A percentile compares a stretch with the other conserved stretches of the same genome.
phyloP scores from a whole-genome alignment of 1,284 basidiomycete genomes.

The Agroathelia rolfsii region DNA sequence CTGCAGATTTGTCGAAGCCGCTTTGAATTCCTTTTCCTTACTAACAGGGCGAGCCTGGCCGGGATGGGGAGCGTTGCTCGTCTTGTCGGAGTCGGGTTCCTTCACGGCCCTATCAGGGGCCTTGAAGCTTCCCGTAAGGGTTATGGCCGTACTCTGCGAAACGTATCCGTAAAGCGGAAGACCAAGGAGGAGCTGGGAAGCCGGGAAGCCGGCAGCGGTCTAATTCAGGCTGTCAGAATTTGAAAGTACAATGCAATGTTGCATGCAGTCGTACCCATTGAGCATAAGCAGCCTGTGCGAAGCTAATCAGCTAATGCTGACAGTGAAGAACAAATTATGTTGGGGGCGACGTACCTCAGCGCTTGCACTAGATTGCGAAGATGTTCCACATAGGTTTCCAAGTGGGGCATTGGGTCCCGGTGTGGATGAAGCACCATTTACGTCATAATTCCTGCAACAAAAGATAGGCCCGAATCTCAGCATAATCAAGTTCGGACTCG shows the following conservation, averaged over 20 bases:
- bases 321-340: too few species aligned
- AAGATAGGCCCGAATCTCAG: too few species aligned
- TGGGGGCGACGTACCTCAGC: too few species aligned
- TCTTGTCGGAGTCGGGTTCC: constrained; percentile 2
- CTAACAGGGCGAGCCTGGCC: not conserved
- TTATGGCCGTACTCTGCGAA: constrained; percentile 32
- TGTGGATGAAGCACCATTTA: constrained; percentile 51
- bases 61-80: constrained; percentile 1
- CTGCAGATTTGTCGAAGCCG: constrained; percentile 24
- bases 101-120: not conserved
- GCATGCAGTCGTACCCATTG: too few species aligned
- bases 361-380: constrained; percentile 56
- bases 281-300: constrained; percentile 49
- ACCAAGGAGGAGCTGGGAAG: constrained; percentile 62
- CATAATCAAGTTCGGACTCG: not conserved
- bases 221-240: constrained; percentile 58
- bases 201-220: constrained; percentile 64
- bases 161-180: constrained; percentile 65
- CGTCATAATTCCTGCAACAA: constrained; percentile 59
- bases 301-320: too few species aligned
- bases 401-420: constrained; percentile 78
- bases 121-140: constrained; percentile 18
- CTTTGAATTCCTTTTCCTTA: constrained; percentile 10
- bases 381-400: constrained; percentile 55
- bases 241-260: too few species aligned